These are phyloP conservation scores for Orbilia blumenaviensis DNA, from an alignment of 2,329 filamentous ascomycete genomes.

Conservation along the genomic window DNA sequence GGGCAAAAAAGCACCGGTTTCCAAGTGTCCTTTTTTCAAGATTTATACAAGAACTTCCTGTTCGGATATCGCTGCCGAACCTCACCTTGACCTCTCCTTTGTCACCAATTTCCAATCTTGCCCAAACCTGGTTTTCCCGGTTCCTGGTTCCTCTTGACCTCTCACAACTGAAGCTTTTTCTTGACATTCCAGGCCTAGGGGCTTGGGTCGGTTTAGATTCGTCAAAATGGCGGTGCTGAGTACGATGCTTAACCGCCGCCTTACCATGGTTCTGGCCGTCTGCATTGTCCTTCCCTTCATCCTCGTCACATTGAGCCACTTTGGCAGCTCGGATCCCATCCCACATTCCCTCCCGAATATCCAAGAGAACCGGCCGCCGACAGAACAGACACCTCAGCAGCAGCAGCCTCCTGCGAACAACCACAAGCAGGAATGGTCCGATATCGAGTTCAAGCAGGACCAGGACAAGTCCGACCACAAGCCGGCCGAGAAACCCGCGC, in stretches of 20 bases:
- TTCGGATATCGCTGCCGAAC: slow-evolving; percentile 25
- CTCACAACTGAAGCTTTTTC: neutral
- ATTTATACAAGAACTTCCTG: slow-evolving; percentile 8
- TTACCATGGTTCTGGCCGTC: slow-evolving; percentile 24
- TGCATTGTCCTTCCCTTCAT: slow-evolving; percentile 42
- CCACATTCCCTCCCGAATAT: neutral
- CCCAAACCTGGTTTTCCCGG: neutral
- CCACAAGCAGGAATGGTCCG: slow-evolving; percentile 39
- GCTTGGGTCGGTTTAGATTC: neutral
- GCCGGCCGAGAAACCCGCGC: neutral
- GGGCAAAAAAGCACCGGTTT: neutral
- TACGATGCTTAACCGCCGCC: slow-evolving; percentile 42
- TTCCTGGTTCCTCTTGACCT: neutral
- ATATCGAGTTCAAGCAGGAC: slow-evolving; percentile 36
- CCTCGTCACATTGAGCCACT: slow-evolving; percentile 29
- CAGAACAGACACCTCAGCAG: neutral
- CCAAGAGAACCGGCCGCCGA: neutral
- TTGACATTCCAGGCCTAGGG: neutral
- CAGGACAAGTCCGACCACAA: slow-evolving; percentile 10
- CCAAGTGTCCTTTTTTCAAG: slow-evolving; percentile 29
- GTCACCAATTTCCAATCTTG: neutral
- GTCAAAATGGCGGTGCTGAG: slow-evolving; percentile 12
- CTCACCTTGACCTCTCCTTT: neutral
- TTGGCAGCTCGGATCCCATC: slow-evolving; percentile 1
- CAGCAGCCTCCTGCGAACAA: slow-evolving; percentile 4